Base-by-base conservation (phyloP, 2,329 filamentous ascomycete genomes). In the Arachnomyces sp. region DNA sequence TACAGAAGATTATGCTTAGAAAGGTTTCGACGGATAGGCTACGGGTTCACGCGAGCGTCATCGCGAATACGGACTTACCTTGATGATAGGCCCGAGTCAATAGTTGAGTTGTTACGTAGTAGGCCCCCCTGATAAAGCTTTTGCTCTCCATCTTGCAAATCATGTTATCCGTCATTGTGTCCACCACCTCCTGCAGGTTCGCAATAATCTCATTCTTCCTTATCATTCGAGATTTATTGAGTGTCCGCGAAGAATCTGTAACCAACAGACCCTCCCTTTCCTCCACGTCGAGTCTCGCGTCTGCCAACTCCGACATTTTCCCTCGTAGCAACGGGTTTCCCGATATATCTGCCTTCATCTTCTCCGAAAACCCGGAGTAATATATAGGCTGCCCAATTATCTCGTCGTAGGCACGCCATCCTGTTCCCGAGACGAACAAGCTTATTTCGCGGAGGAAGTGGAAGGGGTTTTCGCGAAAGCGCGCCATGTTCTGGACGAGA, bases 111-210 rank as follows among this genome's bases (percentile, higher is more conserved):
- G 72, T 73, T 30, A 94, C 58, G 59, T 95, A 98, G 60, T 96
- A 96, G 34, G 92, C 90, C 16, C 86, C 79, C 36, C 92, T 73
- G 51, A 98, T 94, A 57, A 96, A 96, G 2, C 77, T 71, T 59
- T 89, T 93, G 70, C 83, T 93, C 64, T 98, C 92, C 74, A 96
- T 90, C 66, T 98, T 98, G 75, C 90, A 96, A 46, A 98, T 95
- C 92, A 98, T 96, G 47, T 82, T 79, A 57, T 94, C 87, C 16
- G 88, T 86, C 75, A 92, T 81, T 49, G 82, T 81, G 48, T 92
- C 86, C 3, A 86, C 84, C 3, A 95, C 81, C 56, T 94, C 81
- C 40, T 79, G 73, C 34, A 98, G 68, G 43, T 81, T 81, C 29
- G 72, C 70, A 55, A 88, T 80, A 41, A 96, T 77, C 52, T 83